Evolutionary conservation across 208 protist species (phyloP).

Genomic region (Leishmania lainsoni): DNA sequence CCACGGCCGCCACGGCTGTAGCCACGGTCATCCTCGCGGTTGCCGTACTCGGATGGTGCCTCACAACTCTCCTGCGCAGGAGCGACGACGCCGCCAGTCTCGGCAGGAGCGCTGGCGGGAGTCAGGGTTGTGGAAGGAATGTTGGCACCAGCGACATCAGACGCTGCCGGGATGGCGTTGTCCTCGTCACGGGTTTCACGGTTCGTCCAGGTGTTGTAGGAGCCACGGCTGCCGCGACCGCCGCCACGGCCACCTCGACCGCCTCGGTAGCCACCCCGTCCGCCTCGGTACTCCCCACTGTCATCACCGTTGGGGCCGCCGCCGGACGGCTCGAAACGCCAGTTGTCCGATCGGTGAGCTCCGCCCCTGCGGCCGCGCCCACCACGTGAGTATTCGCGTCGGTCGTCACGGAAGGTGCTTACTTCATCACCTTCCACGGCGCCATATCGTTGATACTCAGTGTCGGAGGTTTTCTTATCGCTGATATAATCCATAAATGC

Average conservation of each 20-base stretch:
- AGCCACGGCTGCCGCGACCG: constrained; percentile 20
- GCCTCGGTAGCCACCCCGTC: constrained; percentile 19
- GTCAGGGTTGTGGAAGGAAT: neutral
- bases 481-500: constrained; percentile 59
- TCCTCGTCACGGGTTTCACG: constrained; percentile 25
- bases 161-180: constrained; percentile 4
- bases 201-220: constrained; percentile 28
- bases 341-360: constrained; percentile 47
- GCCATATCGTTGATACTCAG: constrained; percentile 60
- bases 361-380: constrained; percentile 38
- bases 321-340: constrained; percentile 33
- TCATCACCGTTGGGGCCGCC: constrained; percentile 21
- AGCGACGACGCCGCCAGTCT: neutral
- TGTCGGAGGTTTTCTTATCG: constrained; percentile 41
- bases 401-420: constrained; percentile 40
- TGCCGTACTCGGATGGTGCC: constrained; percentile 11
- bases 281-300: constrained; percentile 25
- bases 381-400: constrained; percentile 51
- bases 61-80: constrained; percentile 16
- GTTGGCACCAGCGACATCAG: neutral
- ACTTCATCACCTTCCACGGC: constrained; percentile 37
- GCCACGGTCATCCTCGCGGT: constrained; percentile 31
- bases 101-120: neutral
- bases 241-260: constrained; percentile 23
- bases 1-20: constrained; percentile 23